Percentiles rank a stretch among this genome's conserved stretches.
phyloP scores from a whole-genome alignment of 805 yeast genomes.

The Metschnikowia gelsemii region DNA sequence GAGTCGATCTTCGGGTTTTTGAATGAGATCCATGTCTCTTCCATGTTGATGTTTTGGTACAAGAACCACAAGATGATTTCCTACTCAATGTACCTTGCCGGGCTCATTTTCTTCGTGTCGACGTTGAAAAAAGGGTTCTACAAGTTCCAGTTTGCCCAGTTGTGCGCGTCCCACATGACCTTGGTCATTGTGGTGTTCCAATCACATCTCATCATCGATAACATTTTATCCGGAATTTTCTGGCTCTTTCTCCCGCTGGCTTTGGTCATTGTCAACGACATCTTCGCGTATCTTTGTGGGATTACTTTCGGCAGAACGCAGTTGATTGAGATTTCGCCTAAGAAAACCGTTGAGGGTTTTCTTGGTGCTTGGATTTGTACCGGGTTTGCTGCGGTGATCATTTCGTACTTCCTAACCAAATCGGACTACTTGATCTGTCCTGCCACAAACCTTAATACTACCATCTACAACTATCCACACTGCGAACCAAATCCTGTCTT shows the following conservation, averaged over 20 bases:
- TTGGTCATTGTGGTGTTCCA: conserved; percentile 86
- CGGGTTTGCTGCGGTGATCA: conserved; percentile 63
- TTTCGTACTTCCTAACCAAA: conserved; percentile 62
- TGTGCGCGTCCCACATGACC: conserved; percentile 93
- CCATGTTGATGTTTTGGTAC: conserved; percentile 56
- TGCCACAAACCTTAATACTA: conserved; percentile 62
- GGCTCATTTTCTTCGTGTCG: conserved; percentile 86
- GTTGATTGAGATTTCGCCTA: conserved; percentile 90
- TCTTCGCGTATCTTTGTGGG: conserved; percentile 95
- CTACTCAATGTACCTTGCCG: conserved; percentile 79
- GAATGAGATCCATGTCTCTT: conserved; percentile 49
- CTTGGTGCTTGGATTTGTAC: conserved; percentile 98
- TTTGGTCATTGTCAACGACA: conserved; percentile 89
- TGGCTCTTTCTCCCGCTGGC: conserved; percentile 95
- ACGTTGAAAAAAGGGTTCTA: conserved; percentile 86
- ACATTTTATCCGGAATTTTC: conserved; percentile 83
- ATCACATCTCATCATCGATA: conserved; percentile 87
- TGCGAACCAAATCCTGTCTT: conserved; percentile 93
- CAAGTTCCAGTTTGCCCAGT: conserved; percentile 89
- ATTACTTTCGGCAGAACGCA: conserved; percentile 94
- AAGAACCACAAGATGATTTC: conserved; percentile 80
- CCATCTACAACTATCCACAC: conserved; percentile 57
- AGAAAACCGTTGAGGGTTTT: conserved; percentile 96
- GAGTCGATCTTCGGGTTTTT: conserved; percentile 73
- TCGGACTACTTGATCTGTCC: conserved; percentile 87